phyloP scores from a whole-genome alignment of 208 protist species.

The Acanthamoeba polyphaga region DNA sequence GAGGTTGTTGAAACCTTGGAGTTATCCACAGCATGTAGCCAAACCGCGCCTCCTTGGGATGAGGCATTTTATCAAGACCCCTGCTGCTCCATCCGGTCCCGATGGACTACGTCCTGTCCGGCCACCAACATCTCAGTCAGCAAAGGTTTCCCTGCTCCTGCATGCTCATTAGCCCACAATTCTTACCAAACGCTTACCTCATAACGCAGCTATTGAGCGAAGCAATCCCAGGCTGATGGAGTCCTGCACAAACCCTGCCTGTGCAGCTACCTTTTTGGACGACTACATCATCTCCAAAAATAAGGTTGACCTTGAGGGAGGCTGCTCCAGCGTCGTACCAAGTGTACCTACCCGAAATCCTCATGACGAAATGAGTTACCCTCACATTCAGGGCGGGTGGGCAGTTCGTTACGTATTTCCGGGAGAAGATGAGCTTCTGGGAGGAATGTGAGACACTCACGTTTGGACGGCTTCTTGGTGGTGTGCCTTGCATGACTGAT shows the following conservation, averaged over 20 bases:
- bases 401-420: neutral
- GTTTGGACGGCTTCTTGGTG: neutral
- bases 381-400: too few relatives aligned
- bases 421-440: neutral
- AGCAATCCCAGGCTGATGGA: too few relatives aligned
- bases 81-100: neutral
- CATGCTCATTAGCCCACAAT: neutral
- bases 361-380: too few relatives aligned
- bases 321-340: neutral
- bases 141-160: neutral
- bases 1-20: neutral
- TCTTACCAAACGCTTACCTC: neutral
- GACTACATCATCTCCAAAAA: neutral
- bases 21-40: neutral
- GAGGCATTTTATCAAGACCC: neutral
- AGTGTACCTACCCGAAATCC: neutral
- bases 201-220: neutral
- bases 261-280: neutral
- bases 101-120: neutral
- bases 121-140: neutral
- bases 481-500: neutral
- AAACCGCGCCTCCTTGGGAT: neutral
- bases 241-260: neutral
- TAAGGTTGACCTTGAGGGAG: neutral
- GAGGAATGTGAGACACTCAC: neutral